These are phyloP conservation scores for Pseudopithomyces maydicus DNA, from an alignment of 2,329 filamentous ascomycete genomes.

Conservation along the genomic window DNA sequence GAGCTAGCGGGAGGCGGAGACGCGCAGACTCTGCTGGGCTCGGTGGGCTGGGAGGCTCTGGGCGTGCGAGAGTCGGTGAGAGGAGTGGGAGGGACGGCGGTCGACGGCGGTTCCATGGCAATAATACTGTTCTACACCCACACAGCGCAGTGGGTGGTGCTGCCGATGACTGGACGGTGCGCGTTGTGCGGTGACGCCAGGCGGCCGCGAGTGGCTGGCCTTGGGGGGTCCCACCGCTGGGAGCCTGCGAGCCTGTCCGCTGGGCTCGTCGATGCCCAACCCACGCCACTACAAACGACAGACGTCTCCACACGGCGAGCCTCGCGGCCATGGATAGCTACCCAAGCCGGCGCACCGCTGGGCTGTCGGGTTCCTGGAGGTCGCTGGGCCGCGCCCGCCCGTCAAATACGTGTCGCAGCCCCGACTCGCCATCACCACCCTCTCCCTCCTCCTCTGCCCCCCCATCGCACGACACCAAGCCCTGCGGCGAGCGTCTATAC, in stretches of 20 bases:
- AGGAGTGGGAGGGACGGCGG: background rate
- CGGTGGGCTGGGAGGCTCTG: background rate
- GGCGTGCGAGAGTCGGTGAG: constrained; percentile 5
- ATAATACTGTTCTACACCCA: background rate
- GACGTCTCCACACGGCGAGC: constrained; percentile 9
- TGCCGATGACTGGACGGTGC: background rate
- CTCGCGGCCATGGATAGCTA: background rate
- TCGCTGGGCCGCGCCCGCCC: constrained; percentile 12
- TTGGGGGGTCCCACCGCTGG: background rate
- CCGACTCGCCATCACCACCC: background rate
- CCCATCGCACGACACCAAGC: no score
- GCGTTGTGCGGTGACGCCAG: background rate
- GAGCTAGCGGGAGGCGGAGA: constrained; percentile 5
- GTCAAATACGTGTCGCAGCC: background rate
- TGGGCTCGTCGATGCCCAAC: constrained; percentile 8
- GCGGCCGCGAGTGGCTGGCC: background rate
- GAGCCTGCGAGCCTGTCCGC: background rate
- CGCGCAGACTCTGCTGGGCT: constrained; percentile 3
- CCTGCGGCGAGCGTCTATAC: no score
- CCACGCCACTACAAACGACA: constrained; percentile 18
- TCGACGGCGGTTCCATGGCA: constrained; percentile 2
- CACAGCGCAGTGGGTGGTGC: background rate
- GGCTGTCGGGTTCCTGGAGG: constrained; percentile 27
- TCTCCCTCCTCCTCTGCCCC: background rate
- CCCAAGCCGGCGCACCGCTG: background rate